Evolutionary conservation across 2,329 filamentous ascomycete species (phyloP), one percentile per base, ranked within the genome.

Genomic region (Chaetomium olivaceum): DNA sequence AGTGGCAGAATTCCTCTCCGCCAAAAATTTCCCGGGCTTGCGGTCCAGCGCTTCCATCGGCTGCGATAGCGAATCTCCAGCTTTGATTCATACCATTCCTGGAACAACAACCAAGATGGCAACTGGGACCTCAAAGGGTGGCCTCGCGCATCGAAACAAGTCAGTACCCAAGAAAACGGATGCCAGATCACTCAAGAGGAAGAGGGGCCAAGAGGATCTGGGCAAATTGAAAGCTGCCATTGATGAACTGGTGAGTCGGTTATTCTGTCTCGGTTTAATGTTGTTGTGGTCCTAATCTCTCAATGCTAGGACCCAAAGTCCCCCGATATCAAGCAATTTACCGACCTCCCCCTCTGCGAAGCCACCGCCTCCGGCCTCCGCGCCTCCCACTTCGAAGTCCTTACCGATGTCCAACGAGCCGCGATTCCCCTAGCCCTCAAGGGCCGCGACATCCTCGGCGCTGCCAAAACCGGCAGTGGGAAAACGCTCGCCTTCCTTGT

Each of bases 401-500:
- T 97, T 71, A 99, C 95, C 68, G 93, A 97, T 70, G 91, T 99
- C 73, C 95, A 99, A 80, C 85, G 90, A 58, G 89, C 89, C 74
- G 93, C 93, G n/a, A 90, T 99, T 66, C 93, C 92, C 6, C 83
- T 93, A 67, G 93, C 92, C 9, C 84, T 99, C 69, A 91, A 96
- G 77, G 91, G 92, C 64, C 82, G 83, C 65, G 95, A 99, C 76
- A 91, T 99, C 50, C 87, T 99, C 50, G 95, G 93, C 51, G 95
- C 95, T 5, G 95, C 95, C 50, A 97, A 96, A 79, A 98, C 94
- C 0, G 94, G 94, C 60, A 96, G 91, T 75, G 94, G 94, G 74
- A 98, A 98, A 82, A 98, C 94, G 0, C 83, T 99, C 27, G 92
- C 95, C 0, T 99, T 99, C 76, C 80, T 99, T 8, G 82, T 98